A percentile compares a stretch with the other conserved stretches of the same genome.
Evolutionary conservation across 148 eudicot species (phyloP).

Genomic region (Fagopyrum tataricum): DNA sequence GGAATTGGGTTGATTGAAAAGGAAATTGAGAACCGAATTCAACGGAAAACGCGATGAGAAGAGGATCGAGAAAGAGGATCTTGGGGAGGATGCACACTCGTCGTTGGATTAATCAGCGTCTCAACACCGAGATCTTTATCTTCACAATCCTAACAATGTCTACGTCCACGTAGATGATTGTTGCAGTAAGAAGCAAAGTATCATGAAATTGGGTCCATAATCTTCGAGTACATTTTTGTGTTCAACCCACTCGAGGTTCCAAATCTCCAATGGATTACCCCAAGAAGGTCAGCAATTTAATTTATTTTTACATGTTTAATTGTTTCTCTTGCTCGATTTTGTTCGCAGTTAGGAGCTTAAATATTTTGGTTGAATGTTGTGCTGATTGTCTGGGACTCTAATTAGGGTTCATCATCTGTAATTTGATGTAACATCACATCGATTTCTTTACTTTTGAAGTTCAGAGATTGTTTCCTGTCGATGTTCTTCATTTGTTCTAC

Average conservation of each 20-base stretch:
- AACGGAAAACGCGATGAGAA: not conserved
- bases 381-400: not conserved
- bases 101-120: not conserved
- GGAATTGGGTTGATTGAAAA: not conserved
- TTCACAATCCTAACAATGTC: not conserved
- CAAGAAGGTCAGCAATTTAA: conserved; percentile 8
- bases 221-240: not conserved
- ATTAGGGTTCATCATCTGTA: not conserved
- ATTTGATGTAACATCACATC: not conserved
- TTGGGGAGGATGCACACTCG: not conserved
- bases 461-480: too few species aligned
- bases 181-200: not conserved
- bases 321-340: not conserved
- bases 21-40: not conserved
- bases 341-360: not conserved
- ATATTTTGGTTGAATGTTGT: not conserved
- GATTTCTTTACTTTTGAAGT: not conserved
- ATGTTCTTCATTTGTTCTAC: too few species aligned
- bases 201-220: not conserved
- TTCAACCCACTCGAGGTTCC: not conserved
- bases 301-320: not conserved
- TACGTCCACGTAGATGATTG: not conserved
- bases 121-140: not conserved
- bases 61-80: not conserved
- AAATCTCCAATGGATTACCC: not conserved